Base-by-base conservation (phyloP, 2,329 filamentous ascomycete genomes). In the Alternaria dauci region DNA sequence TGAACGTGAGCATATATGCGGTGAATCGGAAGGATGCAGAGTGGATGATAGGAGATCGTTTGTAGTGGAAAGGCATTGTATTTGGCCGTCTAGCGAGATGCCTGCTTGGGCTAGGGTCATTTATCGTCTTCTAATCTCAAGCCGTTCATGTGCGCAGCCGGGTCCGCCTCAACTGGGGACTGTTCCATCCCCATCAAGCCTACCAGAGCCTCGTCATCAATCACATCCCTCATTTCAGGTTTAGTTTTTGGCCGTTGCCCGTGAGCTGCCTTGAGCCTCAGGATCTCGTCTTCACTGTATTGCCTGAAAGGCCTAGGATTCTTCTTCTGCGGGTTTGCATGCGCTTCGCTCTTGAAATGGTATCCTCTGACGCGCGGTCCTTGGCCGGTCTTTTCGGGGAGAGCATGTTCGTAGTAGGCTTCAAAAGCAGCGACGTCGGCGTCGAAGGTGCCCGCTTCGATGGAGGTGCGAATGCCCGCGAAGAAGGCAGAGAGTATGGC, bases 381-480 rank as follows among this genome's bases (percentile, higher is more conserved):
- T 70, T 90, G 83, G 0, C 93, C 94, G 0, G 88, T 92, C 38
- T 89, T 90, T 43, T 85, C 82, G 0, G 94, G 94, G 30, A 98
- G 75, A 12, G 89, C 84, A 0, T 86, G 75, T 67, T 91, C 90
- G 74, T 97, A 98, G 4, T 75, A 74, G 4, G 81, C 81, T 54
- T 87, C 86, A 71, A 97, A 97, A 0, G 77, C 81, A 1, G 81
- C 78, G 0, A 80, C 71, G 23, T 90, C 86, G 3, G 81, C 69
- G 3, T 87, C 85, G 64, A 86, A 89, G 18, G 80, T 86, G 7
- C 81, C 83, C 0, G 77, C 76, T 34, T 78, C 76, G 16, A 98
- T 89, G 56, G 88, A 88, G 2, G 79, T 74, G 20, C 94, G 88
- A 7, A 97, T 82, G 0, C 83, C 86, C 0, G 81, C 78, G 77